Conservation (phyloP, 129 eudicot genomes). For the Chrysanthemum seticuspe region DNA sequence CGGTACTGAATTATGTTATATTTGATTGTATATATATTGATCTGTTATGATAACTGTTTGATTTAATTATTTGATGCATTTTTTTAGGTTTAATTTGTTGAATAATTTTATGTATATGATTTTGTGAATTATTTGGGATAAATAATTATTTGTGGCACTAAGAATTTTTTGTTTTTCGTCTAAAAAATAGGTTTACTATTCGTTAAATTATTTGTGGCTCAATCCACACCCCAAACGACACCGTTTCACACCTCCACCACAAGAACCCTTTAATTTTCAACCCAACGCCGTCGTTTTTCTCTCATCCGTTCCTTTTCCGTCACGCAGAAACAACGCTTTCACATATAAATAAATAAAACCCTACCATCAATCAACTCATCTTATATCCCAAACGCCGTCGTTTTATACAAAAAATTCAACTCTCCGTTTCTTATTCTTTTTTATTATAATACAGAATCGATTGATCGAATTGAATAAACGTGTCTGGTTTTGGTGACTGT, state of each 20-base stretch:
- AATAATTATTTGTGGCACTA: too few relatives aligned
- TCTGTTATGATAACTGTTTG: too few relatives aligned
- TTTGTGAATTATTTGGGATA: too few relatives aligned
- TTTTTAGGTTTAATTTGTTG: too few relatives aligned
- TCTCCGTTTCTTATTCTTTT: neutral
- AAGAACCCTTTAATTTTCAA: neutral
- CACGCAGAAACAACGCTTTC: slow-evolving; percentile 3
- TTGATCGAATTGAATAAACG: neutral
- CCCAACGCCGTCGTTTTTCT: slow-evolving; percentile 32
- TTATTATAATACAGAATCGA: neutral
- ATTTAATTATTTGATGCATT: too few relatives aligned
- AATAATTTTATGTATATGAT: too few relatives aligned
- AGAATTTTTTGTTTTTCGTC: too few relatives aligned
- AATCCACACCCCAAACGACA: too few relatives aligned
- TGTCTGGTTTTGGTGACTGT: slow-evolving; percentile 6
- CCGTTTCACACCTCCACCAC: neutral
- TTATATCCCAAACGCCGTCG: slow-evolving; percentile 13
- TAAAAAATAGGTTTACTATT: too few relatives aligned
- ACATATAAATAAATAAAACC: neutral
- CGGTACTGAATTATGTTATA: too few relatives aligned
- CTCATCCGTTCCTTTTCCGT: slow-evolving; percentile 25
- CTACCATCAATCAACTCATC: neutral
- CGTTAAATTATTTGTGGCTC: too few relatives aligned
- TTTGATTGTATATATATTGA: too few relatives aligned
- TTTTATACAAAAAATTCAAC: slow-evolving; percentile 14